Base-by-base conservation (phyloP, 441 rosid genomes). In the Gossypium trilobum region DNA sequence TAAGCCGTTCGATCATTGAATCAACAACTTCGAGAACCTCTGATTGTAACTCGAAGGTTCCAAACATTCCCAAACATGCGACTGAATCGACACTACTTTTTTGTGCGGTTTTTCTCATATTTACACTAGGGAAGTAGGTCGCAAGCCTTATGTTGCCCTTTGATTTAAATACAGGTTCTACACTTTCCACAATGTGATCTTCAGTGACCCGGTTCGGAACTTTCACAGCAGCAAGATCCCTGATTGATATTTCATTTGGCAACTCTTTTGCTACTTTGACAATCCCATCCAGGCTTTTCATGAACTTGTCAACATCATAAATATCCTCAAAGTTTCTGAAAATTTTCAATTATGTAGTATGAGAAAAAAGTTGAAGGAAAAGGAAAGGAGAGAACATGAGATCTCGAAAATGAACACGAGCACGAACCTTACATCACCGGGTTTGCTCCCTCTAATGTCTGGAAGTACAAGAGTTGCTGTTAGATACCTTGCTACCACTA, bases 1-100 rank as follows among this genome's bases (percentile, higher is more conserved):
- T 89, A 68, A 94, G 83, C 76, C 89, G 77, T 82, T 83, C 90
- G 25, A 89, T 76, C 96, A 91, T 91, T 8, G 91, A 85, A 64
- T 88, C 91, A 75, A 87, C 96, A n/a, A 89, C 96, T 78, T 86
- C 97, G 65, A 82, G 83, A 64, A 94, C 82, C 77, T 88, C 89
- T 1, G 91, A 82, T 77, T 86, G 89, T 82, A 94, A 75, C 85
- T 91, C 90, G 63, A 92, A 75, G 13, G 91, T 82, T 44, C 95
- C 95, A 78, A 89, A 94, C 95, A 89, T 90, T n/a, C 99, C 99
- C 79, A 94, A 77, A 78, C 99, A 94, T 4, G 94, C 88, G 0
- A 88, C 73, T 0, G 88, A 78, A 78, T 90, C 91, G 2, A 84
- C 80, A 52, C 80, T 81, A 14, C 91, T 84, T 50, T 82, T 85